Percentiles rank a stretch among this genome's conserved stretches.
Conservation (phyloP, 2,329 filamentous ascomycete genomes). For the Clonostachys byssicola region DNA sequence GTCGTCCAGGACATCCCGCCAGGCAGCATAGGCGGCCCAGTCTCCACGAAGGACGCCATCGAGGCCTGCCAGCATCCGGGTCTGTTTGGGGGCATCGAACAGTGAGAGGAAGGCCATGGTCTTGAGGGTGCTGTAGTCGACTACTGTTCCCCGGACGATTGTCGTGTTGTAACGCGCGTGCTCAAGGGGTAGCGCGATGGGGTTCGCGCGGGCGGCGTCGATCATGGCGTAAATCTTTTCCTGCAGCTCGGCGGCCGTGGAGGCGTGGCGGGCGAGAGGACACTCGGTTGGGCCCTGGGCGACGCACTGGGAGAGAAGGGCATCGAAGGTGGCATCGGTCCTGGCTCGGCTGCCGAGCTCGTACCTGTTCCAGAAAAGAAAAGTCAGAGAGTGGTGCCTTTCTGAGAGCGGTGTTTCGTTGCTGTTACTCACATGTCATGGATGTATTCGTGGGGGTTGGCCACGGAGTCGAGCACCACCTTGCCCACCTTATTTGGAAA, state of each 20-base stretch:
- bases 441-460: conserved; percentile 24
- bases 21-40: not conserved
- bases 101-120: conserved; percentile 6
- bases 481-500: conserved; percentile 32
- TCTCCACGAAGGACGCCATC: conserved; percentile 6
- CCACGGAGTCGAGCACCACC: conserved; percentile 28
- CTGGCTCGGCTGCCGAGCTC: conserved; percentile 5
- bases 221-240: conserved; percentile 18
- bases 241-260: conserved; percentile 25
- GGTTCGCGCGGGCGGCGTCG: conserved; percentile 16
- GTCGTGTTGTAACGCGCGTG: too few relatives aligned
- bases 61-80: conserved; percentile 5
- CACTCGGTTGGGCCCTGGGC: conserved; percentile 15
- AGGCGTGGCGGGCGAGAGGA: conserved; percentile 16
- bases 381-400: too few relatives aligned
- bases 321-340: conserved; percentile 16
- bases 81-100: conserved; percentile 11
- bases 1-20: not conserved
- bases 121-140: conserved; percentile 17
- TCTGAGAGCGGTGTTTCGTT: too few relatives aligned
- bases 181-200: conserved; percentile 9
- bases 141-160: conserved; percentile 4
- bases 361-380: too few relatives aligned
- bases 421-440: not conserved
- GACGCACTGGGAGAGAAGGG: conserved; percentile 20